Evolutionary conservation across 495 filamentous ascomycete genomes (phyloP).

Genomic region (Apiosordaria backusii): DNA sequence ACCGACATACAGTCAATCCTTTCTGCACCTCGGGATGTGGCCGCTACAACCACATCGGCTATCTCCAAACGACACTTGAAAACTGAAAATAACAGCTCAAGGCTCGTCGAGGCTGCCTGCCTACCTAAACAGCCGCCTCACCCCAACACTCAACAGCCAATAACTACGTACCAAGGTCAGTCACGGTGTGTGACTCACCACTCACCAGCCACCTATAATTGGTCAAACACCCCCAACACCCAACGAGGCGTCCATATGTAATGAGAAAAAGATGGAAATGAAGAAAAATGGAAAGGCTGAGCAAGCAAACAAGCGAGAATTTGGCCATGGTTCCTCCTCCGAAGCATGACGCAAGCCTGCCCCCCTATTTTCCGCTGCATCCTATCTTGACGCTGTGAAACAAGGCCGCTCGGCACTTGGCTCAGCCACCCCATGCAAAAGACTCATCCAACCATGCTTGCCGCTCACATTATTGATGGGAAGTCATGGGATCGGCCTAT

Average conservation of each 20-base stretch:
- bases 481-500: not conserved
- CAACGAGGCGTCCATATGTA: not conserved
- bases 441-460: not conserved
- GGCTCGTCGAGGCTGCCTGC: not conserved
- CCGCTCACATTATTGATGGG: not conserved
- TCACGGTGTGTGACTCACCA: not conserved
- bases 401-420: not conserved
- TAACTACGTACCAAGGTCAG: not conserved
- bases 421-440: not conserved
- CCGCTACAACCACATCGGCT: too few relatives aligned
- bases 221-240: not conserved
- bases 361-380: too few relatives aligned
- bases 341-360: slow-evolving; percentile 1
- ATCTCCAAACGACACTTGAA: too few relatives aligned
- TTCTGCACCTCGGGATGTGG: too few relatives aligned
- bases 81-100: too few relatives aligned
- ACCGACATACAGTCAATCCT: not conserved
- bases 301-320: not conserved
- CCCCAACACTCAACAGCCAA: not conserved
- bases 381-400: not conserved
- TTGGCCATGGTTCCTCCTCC: too few relatives aligned
- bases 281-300: not conserved
- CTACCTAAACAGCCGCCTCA: not conserved
- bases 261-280: not conserved
- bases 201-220: not conserved